Evolutionary conservation across 257 asterid species (phyloP).

Genomic region (Petunia axillaris): DNA sequence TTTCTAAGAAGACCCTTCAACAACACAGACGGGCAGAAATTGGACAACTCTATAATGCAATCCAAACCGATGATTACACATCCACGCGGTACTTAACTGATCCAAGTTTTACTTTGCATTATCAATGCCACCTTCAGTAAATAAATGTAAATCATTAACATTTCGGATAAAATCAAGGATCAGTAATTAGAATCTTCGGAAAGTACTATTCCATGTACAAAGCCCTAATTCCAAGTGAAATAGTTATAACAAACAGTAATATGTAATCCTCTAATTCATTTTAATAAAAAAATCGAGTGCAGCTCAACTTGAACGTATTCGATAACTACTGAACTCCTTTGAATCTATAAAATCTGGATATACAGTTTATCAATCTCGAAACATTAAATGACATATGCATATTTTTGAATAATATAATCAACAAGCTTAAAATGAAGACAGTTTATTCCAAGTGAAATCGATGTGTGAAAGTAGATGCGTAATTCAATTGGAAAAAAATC

Average conservation of each 20-base stretch:
- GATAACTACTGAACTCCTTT: not conserved
- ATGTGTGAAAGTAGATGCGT: not conserved
- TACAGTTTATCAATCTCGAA: not conserved
- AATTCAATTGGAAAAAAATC: not conserved
- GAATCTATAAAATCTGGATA: not conserved
- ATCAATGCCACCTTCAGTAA: slow-evolving; percentile 26
- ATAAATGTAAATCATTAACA: slow-evolving; percentile 23
- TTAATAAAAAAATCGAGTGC: not conserved
- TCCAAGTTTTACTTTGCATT: slow-evolving; percentile 19
- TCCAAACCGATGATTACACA: slow-evolving; percentile 25
- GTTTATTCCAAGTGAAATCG: not conserved
- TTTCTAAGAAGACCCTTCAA: slow-evolving; percentile 34
- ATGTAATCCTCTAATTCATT: not conserved
- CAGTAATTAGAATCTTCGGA: not conserved
- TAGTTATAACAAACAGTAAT: not conserved
- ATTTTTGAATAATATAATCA: not conserved
- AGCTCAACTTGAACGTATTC: not conserved
- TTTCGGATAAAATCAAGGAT: not conserved
- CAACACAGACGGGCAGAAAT: not conserved
- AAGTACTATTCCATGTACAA: not conserved
- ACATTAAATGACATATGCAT: not conserved
- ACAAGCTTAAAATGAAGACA: not conserved
- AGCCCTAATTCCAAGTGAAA: not conserved
- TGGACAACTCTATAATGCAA: slow-evolving; percentile 25
- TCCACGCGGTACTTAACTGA: slow-evolving; percentile 25